Evolutionary conservation across 129 eudicot genomes (phyloP), one percentile per base, ranked within the genome.

Genomic region (Lonicera japonica): DNA sequence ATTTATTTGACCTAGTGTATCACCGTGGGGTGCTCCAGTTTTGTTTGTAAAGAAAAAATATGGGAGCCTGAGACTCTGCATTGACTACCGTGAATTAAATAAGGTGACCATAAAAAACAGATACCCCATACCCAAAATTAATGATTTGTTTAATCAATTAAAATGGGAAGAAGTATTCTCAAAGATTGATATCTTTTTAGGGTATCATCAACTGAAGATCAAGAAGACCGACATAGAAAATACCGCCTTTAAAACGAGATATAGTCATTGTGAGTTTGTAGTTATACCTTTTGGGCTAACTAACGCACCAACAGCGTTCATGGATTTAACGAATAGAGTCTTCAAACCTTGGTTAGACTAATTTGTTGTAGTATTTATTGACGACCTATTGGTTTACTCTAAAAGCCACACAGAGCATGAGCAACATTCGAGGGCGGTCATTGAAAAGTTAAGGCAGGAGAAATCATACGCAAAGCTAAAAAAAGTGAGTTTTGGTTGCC

Each of bases 81-180:
- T 54, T 9, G 58, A 54, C 19, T 54, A 54, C 22, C 58, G 58
- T 11, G 21, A 54, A 5, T 11, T 58, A n/a, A 58, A 58, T 4
- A 22, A 24, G 63, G 1, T 58, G 4, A 58, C n/a, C 5, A 22
- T 58, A 6, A 58, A 25, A 16, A 58, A 58, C 20, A 24, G n/a
- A 11, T 58, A 58, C 25, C 43, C 63, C 2, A 2, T 54, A 11
- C 58, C 58, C 12, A 16, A 22, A 11, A 54, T 54, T 6, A 22
- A 54, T 22, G 63, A 25, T 24, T 58, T 58, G 11, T 58, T 58
- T 12, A 24, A 58, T 23, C 63, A 58, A 5, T 23, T 58, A 25
- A 16, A 58, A 1, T 41, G 43, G 5, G 43, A 4, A 0, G 1
- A 1, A 22, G 2, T 0, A 1, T 58, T 58, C n/a, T 58, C 63